These are phyloP conservation scores for Russula brevipes DNA, from an alignment of 768 basidiomycete species.

Conservation along the genomic window DNA sequence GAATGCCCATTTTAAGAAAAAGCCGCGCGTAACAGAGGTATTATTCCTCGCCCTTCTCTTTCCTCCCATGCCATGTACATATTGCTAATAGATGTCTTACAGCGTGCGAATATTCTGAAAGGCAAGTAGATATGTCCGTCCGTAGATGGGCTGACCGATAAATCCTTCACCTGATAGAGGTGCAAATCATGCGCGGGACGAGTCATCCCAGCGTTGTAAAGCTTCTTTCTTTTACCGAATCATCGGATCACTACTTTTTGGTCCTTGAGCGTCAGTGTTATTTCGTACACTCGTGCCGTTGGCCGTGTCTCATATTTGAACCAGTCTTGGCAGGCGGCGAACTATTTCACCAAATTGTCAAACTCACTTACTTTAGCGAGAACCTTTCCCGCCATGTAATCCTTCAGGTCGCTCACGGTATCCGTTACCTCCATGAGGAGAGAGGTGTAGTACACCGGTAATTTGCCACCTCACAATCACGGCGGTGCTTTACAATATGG, in stretches of 20 bases:
- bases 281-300: neutral
- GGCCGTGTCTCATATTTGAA: slow-evolving; percentile 1
- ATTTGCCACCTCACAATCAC: neutral
- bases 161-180: slow-evolving; percentile 52
- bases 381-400: slow-evolving; percentile 97
- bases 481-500: neutral
- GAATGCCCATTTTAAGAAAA: slow-evolving; percentile 92
- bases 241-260: slow-evolving; percentile 88
- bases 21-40: slow-evolving; percentile 98
- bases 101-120: slow-evolving; percentile 98
- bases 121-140: slow-evolving; percentile 38
- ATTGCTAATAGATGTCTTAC: slow-evolving; percentile 28
- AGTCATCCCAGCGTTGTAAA: slow-evolving; percentile 92
- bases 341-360: slow-evolving; percentile 98
- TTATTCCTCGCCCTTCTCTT: slow-evolving; percentile 31
- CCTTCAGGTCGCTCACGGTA: slow-evolving; percentile 89
- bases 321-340: slow-evolving; percentile 97
- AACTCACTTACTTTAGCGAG: slow-evolving; percentile 97
- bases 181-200: slow-evolving; percentile 96
- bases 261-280: slow-evolving; percentile 74
- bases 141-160: neutral
- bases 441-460: slow-evolving; percentile 93
- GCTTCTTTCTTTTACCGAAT: slow-evolving; percentile 88
- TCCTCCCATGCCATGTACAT: slow-evolving; percentile 19
- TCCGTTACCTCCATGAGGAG: slow-evolving; percentile 94